Conservation (phyloP, 1,284 basidiomycete genomes). For the Naganishia sp. region DNA sequence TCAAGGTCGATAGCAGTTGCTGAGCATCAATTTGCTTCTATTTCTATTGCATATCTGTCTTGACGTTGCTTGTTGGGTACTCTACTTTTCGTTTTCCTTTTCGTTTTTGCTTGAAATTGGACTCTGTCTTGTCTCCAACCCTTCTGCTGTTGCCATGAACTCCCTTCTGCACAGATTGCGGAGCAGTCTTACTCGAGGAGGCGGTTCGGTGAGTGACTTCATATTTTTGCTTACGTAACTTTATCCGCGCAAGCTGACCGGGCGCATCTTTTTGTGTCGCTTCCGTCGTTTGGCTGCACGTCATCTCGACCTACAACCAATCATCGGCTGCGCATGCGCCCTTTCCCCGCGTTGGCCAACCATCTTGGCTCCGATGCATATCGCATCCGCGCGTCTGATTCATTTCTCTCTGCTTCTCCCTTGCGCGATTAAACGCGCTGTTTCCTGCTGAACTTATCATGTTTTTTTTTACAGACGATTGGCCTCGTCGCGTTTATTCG, state of each 20-base stretch:
- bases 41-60: background rate
- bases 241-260: background rate
- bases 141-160: background rate
- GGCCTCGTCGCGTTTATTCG: slow-evolving; percentile 17
- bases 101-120: background rate
- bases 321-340: background rate
- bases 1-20: background rate
- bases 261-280: background rate
- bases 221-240: background rate
- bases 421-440: background rate
- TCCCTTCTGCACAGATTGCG: background rate
- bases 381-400: background rate
- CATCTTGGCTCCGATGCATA: background rate
- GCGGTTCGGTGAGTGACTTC: slow-evolving; percentile 3
- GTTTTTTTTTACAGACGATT: background rate
- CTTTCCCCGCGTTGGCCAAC: too few species aligned
- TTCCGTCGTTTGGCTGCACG: background rate
- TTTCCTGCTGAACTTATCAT: background rate
- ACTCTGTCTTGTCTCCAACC: background rate
- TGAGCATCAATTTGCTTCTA: background rate
- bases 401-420: too few species aligned
- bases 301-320: background rate
- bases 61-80: background rate
- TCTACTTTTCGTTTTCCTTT: background rate
- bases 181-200: background rate